These are phyloP conservation scores for Plectranthus barbatus DNA, from an alignment of 257 asterid genomes.

Conservation along the genomic window DNA sequence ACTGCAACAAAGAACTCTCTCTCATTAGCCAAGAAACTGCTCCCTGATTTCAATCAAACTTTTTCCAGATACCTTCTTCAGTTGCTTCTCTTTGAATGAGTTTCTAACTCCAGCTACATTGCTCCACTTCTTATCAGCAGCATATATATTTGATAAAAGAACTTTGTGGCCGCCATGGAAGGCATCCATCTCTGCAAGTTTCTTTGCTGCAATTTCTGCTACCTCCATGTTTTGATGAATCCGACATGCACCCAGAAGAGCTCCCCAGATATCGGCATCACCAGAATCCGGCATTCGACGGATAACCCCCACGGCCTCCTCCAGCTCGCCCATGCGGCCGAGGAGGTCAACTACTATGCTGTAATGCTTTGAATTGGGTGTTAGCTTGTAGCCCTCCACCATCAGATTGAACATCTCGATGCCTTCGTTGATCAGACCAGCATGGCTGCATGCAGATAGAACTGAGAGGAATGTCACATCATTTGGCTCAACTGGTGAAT, in stretches of 20 bases:
- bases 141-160: slow-evolving; percentile 54
- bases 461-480: slow-evolving; percentile 52
- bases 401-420: slow-evolving; percentile 38
- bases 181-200: slow-evolving; percentile 32
- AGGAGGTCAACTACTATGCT: slow-evolving; percentile 58
- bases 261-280: slow-evolving; percentile 55
- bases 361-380: slow-evolving; percentile 59
- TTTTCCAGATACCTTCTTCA: slow-evolving; percentile 40
- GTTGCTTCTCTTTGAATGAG: slow-evolving; percentile 30
- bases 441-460: slow-evolving; percentile 71
- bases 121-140: slow-evolving; percentile 54
- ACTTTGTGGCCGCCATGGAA: slow-evolving; percentile 41
- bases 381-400: slow-evolving; percentile 39
- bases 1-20: neutral
- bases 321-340: slow-evolving; percentile 57
- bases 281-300: slow-evolving; percentile 27
- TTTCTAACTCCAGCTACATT: slow-evolving; percentile 46
- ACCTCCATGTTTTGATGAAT: slow-evolving; percentile 43
- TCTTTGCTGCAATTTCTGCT: slow-evolving; percentile 52
- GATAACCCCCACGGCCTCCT: slow-evolving; percentile 46
- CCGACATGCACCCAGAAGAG: slow-evolving; percentile 58
- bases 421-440: slow-evolving; percentile 63
- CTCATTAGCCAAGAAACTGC: slow-evolving; percentile 28
- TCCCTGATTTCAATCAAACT: slow-evolving; percentile 36
- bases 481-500: slow-evolving; percentile 40